phyloP scores from a whole-genome alignment of 768 basidiomycete species.

The Collybia sordida region DNA sequence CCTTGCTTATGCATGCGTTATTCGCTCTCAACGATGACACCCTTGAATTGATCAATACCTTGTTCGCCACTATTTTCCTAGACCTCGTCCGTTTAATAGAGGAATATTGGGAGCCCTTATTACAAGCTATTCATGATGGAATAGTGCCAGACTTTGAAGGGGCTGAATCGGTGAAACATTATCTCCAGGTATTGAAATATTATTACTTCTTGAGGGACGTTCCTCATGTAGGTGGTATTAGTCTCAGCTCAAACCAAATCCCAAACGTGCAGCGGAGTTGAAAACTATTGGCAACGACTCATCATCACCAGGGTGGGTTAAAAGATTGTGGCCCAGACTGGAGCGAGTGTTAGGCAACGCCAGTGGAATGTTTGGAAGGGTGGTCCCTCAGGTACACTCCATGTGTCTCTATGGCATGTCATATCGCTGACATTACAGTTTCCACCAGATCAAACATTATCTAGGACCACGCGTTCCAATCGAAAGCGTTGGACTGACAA shows the following conservation, averaged over 20 bases:
- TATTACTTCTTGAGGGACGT: not conserved
- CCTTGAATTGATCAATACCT: conserved; percentile 3
- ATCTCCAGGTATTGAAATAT: conserved; percentile 2
- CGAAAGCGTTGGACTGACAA: conserved; percentile 1
- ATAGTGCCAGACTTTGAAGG: conserved; percentile 5
- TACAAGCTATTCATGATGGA: conserved; percentile 5
- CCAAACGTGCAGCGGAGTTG: conserved; percentile 4
- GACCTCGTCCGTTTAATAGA: conserved; percentile 9
- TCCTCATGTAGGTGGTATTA: not conserved
- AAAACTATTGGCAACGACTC: conserved; percentile 2
- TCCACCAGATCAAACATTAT: conserved; percentile 3
- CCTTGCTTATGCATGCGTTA: conserved; percentile 7
- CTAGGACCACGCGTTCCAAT: conserved; percentile 1
- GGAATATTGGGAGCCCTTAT: conserved; percentile 5
- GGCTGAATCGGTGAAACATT: not conserved
- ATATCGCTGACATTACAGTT: not conserved
- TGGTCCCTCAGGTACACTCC: conserved; percentile 2
- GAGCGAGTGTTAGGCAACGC: conserved; percentile 1
- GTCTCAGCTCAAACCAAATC: conserved; percentile 5
- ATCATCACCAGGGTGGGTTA: conserved; percentile 3
- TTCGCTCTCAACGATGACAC: conserved; percentile 6
- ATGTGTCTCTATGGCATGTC: not conserved
- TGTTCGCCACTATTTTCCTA: conserved; percentile 7
- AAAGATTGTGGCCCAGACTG: conserved; percentile 7
- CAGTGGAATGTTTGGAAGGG: conserved; percentile 6